phyloP scores from a whole-genome alignment of 352 stramenopile species.

The Bremia lactucae region DNA sequence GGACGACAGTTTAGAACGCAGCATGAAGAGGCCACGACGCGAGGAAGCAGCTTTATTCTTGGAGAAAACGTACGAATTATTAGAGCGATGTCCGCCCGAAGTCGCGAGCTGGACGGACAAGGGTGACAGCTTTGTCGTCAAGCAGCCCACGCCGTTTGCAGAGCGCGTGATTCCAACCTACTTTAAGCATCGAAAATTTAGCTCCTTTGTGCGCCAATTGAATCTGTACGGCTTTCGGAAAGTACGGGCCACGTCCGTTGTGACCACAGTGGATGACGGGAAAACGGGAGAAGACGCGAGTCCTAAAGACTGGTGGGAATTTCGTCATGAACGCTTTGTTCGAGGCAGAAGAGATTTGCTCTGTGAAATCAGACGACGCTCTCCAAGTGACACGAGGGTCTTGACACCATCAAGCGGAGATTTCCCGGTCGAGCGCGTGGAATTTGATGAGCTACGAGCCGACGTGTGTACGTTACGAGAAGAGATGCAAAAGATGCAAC shows the following conservation, averaged over 20 bases:
- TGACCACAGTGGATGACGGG: background rate
- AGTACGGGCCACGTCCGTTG: constrained; percentile 22
- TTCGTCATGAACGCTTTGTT: constrained; percentile 80
- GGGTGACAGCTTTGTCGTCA: constrained; percentile 85
- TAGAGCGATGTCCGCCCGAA: constrained; percentile 63
- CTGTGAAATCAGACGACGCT: constrained; percentile 63
- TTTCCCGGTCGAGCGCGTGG: constrained; percentile 37
- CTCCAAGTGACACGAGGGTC: constrained; percentile 11
- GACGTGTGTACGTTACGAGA: constrained; percentile 49
- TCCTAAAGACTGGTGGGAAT: constrained; percentile 73
- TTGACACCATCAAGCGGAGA: constrained; percentile 11
- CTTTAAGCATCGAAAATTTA: constrained; percentile 91
- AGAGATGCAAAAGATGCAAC: constrained; percentile 61
- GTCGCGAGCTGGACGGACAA: constrained; percentile 66
- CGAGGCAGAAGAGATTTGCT: constrained; percentile 54
- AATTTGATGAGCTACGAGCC: constrained; percentile 58
- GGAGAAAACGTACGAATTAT: constrained; percentile 86
- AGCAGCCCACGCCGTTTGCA: constrained; percentile 75
- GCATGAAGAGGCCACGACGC: constrained; percentile 24
- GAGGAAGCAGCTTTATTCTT: constrained; percentile 69
- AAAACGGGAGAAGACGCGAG: constrained; percentile 27
- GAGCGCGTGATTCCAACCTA: constrained; percentile 83
- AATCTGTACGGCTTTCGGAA: constrained; percentile 90
- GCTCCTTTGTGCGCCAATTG: constrained; percentile 87
- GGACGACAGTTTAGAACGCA: background rate